phyloP scores from a whole-genome alignment of 768 basidiomycete species.

The Boletus sp. region DNA sequence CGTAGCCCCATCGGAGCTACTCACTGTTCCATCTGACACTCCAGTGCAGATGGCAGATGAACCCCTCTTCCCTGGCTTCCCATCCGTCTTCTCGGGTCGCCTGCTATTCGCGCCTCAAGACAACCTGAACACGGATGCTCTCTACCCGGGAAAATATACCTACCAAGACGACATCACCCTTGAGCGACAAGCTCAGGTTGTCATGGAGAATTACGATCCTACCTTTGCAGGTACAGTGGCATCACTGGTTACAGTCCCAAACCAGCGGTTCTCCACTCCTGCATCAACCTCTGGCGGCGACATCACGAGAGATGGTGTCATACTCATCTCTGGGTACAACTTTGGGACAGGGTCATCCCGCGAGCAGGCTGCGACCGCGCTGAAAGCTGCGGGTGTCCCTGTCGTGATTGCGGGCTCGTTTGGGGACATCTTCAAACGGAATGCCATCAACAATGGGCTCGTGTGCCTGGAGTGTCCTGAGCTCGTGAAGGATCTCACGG shows the following conservation, averaged over 20 bases:
- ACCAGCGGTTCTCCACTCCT: constrained; percentile 17
- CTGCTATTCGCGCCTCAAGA: constrained; percentile 95
- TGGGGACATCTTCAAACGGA: constrained; percentile 98
- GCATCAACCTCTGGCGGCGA: constrained; percentile 9
- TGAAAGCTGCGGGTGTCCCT: constrained; percentile 90
- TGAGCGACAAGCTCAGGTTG: constrained; percentile 88
- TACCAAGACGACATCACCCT: constrained; percentile 99
- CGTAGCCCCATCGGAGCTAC: constrained; percentile 35
- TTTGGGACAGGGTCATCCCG: constrained; percentile 98
- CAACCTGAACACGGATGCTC: constrained; percentile 96
- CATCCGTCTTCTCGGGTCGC: constrained; percentile 73
- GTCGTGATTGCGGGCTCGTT: constrained; percentile 97
- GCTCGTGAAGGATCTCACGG: constrained; percentile 81
- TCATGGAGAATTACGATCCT: constrained; percentile 99
- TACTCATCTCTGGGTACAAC: constrained; percentile 93
- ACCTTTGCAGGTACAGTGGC: constrained; percentile 72
- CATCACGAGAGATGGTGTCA: constrained; percentile 53
- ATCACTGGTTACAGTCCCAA: constrained; percentile 37
- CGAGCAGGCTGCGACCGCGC: constrained; percentile 97
- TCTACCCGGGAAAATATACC: constrained; percentile 98
- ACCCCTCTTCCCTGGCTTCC: constrained; percentile 78
- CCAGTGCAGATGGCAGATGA: constrained; percentile 41
- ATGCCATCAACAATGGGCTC: constrained; percentile 97
- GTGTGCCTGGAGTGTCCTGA: constrained; percentile 93
- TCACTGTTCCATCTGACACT: constrained; percentile 28